phyloP scores from a whole-genome alignment of 2,329 filamentous ascomycete species.

The Pseudocercospora fuligena region DNA sequence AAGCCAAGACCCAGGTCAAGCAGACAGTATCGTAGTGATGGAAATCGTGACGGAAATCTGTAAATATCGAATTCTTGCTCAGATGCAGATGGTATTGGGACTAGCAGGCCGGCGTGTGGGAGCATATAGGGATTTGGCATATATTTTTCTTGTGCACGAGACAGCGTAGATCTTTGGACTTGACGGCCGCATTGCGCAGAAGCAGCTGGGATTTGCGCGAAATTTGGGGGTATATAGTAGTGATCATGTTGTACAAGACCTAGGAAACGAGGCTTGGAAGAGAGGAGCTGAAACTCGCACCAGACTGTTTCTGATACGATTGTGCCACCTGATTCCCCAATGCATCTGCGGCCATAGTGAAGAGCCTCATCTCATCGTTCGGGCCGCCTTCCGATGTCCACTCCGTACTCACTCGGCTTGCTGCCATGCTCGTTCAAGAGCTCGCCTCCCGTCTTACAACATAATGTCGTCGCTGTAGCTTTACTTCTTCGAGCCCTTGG shows the following conservation, averaged over 20 bases:
- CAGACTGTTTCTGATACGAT: neutral
- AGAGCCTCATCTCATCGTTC: neutral
- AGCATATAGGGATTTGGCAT: conserved; percentile 4
- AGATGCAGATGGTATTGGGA: neutral
- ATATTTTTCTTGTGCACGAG: neutral
- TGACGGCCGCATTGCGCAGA: conserved; percentile 1
- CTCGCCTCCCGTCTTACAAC: neutral
- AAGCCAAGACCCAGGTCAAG: conserved; percentile 38
- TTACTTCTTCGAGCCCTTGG: conserved; percentile 67
- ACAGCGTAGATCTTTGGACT: conserved; percentile 8
- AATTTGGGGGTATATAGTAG: conserved; percentile 33
- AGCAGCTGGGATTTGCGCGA: conserved; percentile 1
- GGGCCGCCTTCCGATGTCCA: neutral
- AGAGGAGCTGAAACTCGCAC: neutral
- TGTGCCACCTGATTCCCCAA: neutral
- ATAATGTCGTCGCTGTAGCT: neutral
- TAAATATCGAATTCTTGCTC: neutral
- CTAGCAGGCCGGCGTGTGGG: neutral
- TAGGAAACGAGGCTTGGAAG: conserved; percentile 1
- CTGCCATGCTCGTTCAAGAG: neutral
- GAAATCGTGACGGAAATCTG: neutral
- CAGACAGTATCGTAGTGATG: neutral
- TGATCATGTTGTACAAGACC: conserved; percentile 34
- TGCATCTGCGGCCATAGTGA: neutral
- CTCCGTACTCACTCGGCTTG: neutral